Evolutionary conservation across 352 stramenopile species (phyloP).

Genomic region (Phytophthora podocarpi): DNA sequence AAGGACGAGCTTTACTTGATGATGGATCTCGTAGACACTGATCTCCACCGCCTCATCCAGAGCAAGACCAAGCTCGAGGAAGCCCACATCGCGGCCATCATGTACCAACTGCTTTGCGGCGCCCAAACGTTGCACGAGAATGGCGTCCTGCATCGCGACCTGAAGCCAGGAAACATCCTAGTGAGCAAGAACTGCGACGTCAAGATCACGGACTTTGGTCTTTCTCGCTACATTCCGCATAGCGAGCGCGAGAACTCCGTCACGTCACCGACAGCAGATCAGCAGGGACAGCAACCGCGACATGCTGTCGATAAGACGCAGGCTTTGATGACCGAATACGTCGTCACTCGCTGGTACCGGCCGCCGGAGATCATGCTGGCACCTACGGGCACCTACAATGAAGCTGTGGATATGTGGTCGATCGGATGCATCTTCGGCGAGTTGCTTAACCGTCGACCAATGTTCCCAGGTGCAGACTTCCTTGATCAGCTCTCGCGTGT

Average conservation of each 20-base stretch:
- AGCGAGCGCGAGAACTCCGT: constrained; percentile 19
- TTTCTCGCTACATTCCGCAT: constrained; percentile 75
- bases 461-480: constrained; percentile 82
- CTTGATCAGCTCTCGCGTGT: constrained; percentile 82
- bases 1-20: constrained; percentile 96
- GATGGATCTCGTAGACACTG: constrained; percentile 95
- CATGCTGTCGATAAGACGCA: constrained; percentile 54
- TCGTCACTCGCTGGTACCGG: constrained; percentile 86
- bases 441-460: constrained; percentile 75
- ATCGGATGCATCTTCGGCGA: constrained; percentile 95
- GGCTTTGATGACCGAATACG: constrained; percentile 85
- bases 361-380: constrained; percentile 87
- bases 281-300: constrained; percentile 26
- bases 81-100: constrained; percentile 89
- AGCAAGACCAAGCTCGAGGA: constrained; percentile 88
- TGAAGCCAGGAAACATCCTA: constrained; percentile 88
- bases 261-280: constrained; percentile 5
- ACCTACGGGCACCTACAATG: constrained; percentile 77
- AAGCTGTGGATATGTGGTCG: constrained; percentile 88
- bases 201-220: constrained; percentile 87
- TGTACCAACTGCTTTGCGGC: constrained; percentile 93
- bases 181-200: constrained; percentile 87
- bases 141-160: constrained; percentile 82
- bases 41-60: constrained; percentile 91
- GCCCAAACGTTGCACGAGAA: constrained; percentile 92